Evolutionary conservation across 192 early-diverging fungal species (phyloP), one percentile per base, ranked within the genome.

Genomic region (Coemansia sp.): DNA sequence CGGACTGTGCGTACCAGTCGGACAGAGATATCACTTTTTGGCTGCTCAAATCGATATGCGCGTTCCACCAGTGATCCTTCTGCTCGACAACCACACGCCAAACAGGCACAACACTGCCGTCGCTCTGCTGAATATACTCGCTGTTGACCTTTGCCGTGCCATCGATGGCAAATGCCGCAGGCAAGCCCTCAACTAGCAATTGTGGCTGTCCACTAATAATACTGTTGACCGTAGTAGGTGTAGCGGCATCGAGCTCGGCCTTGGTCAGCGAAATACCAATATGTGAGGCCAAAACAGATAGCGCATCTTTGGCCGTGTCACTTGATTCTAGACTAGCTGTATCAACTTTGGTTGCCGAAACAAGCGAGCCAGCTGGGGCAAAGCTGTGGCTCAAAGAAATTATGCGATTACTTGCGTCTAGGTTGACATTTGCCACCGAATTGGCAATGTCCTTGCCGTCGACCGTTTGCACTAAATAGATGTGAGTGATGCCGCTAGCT

Each of bases 21-120:
- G 91, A 72, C 14, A 98, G 77, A 43, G 85, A 73, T 31, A 90
- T 50, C 3, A 95, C 83, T 40, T 88, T 75, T 16, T 90, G 89
- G n/a, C 71, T 70, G 28, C 71, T 71, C 0, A 85, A 71, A 37
- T 90, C 80, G 9, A 94, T 80, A 50, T 91, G 88, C 6, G 83
- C 89, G 61, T 91, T 86, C 83, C 88, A 90, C 92, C 92, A 96
- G 74, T 93, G 86, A 62, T 92, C 84, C 51, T 89, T 76, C 84
- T 95, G 86, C 71, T 95, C 91, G 10, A 94, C 67, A 59, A 90
- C 86, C 18, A 95, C 55, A 42, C 92, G 90, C 89, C 94, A 98
- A 14, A 93, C 91, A 1, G 91, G 83, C 48, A 85, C 74, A 9
- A 95, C 64, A 1, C 70, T 59, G 33, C 86, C 88, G 14, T 85